Evolutionary conservation across 371 early-diverging fungal species (phyloP), one percentile per base, ranked within the genome.

Genomic region (Zopfochytrium polystomum): DNA sequence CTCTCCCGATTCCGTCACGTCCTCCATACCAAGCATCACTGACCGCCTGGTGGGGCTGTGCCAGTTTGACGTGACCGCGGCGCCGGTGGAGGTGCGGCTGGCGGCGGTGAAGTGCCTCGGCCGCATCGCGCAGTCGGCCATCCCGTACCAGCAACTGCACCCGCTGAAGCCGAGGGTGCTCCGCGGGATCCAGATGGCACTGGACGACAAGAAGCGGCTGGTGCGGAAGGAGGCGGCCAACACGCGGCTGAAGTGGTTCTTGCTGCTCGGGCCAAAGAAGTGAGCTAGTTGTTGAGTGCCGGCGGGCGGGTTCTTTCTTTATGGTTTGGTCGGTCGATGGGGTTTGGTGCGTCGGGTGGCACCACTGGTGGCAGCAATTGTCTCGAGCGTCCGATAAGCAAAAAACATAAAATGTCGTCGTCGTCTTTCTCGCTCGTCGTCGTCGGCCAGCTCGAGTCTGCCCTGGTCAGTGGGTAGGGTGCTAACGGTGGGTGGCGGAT

Each of bases 171-270:
- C 63, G 7, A 72, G 63, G 35, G 86, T 94, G 0, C 55, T 90
- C 2, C 69, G 73, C 23, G 85, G 85, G 27, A 71, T 93, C 25
- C 78, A 74, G 18, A 63, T 52, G 26, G 75, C 84, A 0, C 65
- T 94, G 60, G 95, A 95, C 68, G 97, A 97, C 63, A 85, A 72
- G 29, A 95, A 95, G 77, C 82, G 95, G 32, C 52, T 86, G 30
- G 96, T 97, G 18, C 74, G 97, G 63, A 81, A 82, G 53, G 90
- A 89, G 65, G 97, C 94, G 0, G 93, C 90, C 3, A 86, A 88
- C 55, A 87, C 92, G 45, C 72, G 93, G 58, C 85, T 82, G 61
- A 85, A 84, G 62, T 96, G 95, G 95, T 92, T 77, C 52, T 66
- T 78, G 48, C 51, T 69, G n/a, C 44, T 66, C 9, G 67, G 65